A percentile compares a stretch with the other conserved stretches of the same genome.
Evolutionary conservation across 2,329 filamentous ascomycete genomes (phyloP).

Genomic region (Alternaria sp.): DNA sequence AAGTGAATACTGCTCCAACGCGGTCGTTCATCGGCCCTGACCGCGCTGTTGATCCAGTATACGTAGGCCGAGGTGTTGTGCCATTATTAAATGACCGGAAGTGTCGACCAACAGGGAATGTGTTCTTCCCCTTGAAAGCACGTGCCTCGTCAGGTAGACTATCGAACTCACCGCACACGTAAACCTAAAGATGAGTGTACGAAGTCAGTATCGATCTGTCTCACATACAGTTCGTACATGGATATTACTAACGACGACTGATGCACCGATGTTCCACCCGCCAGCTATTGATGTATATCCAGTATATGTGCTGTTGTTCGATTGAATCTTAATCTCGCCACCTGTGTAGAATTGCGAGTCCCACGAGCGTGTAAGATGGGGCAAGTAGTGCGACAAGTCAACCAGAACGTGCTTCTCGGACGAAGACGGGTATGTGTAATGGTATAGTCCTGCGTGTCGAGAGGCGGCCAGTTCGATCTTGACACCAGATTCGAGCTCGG

Average conservation of each 20-base stretch:
- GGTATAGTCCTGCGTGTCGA: slow-evolving; percentile 46
- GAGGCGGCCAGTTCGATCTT: slow-evolving; percentile 45
- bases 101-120: slow-evolving; percentile 43
- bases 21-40: slow-evolving; percentile 50
- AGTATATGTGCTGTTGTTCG: slow-evolving; percentile 37
- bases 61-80: slow-evolving; percentile 39
- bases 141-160: slow-evolving; percentile 25
- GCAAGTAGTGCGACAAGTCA: slow-evolving; percentile 56
- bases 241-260: no score
- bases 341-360: slow-evolving; percentile 47
- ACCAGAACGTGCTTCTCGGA: slow-evolving; percentile 53
- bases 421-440: slow-evolving; percentile 47
- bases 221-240: not conserved
- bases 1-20: slow-evolving; percentile 60
- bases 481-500: slow-evolving; percentile 43
- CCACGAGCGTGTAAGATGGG: slow-evolving; percentile 41
- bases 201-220: not conserved
- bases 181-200: slow-evolving; percentile 13
- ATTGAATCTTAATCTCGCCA: slow-evolving; percentile 43
- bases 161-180: slow-evolving; percentile 46
- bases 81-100: slow-evolving; percentile 41
- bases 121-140: slow-evolving; percentile 46
- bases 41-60: slow-evolving; percentile 30
- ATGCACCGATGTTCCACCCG: slow-evolving; percentile 38
- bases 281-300: slow-evolving; percentile 44